phyloP scores from a whole-genome alignment of 495 filamentous ascomycete genomes.

The Aspergillus carlsbadensis region DNA sequence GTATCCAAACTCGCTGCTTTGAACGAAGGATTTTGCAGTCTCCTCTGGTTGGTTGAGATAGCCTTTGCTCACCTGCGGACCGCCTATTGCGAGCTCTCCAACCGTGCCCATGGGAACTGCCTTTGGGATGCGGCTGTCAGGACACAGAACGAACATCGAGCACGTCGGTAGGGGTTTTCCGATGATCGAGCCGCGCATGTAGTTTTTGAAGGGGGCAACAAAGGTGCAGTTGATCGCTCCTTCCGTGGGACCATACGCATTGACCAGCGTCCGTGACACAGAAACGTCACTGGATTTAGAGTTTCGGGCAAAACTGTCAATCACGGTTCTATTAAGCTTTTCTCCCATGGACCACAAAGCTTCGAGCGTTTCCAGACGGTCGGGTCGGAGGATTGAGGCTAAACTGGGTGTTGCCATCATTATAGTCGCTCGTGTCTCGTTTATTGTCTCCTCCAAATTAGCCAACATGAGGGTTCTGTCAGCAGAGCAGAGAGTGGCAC shows the following conservation, averaged over 20 bases:
- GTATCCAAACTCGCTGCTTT: constrained; percentile 30
- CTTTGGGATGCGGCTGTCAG: constrained; percentile 25
- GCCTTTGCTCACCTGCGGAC: constrained; percentile 44
- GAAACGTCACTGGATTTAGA: not conserved
- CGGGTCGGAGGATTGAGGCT: constrained; percentile 27
- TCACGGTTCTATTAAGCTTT: constrained; percentile 27
- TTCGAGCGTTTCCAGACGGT: constrained; percentile 26
- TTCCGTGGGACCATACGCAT: constrained; percentile 37
- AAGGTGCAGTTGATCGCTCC: constrained; percentile 32
- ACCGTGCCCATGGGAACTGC: constrained; percentile 37
- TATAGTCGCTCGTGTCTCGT: constrained; percentile 25
- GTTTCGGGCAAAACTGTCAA: constrained; percentile 24
- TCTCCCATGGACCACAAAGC: constrained; percentile 35
- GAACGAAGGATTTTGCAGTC: constrained; percentile 39
- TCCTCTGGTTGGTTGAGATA: constrained; percentile 45
- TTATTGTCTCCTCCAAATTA: constrained; percentile 26
- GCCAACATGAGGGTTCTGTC: constrained; percentile 24
- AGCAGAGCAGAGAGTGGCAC: constrained; percentile 54
- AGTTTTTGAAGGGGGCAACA: constrained; percentile 24
- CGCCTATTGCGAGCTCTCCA: constrained; percentile 48
- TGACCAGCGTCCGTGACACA: constrained; percentile 20
- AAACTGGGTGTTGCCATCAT: constrained; percentile 37
- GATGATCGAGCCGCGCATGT: constrained; percentile 34
- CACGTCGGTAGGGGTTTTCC: constrained; percentile 31
- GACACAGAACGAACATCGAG: constrained; percentile 29